A percentile compares a stretch with the other conserved stretches of the same genome.
Evolutionary conservation across 2,329 filamentous ascomycete species (phyloP).

Genomic region (Pseudogymnoascus sp.): DNA sequence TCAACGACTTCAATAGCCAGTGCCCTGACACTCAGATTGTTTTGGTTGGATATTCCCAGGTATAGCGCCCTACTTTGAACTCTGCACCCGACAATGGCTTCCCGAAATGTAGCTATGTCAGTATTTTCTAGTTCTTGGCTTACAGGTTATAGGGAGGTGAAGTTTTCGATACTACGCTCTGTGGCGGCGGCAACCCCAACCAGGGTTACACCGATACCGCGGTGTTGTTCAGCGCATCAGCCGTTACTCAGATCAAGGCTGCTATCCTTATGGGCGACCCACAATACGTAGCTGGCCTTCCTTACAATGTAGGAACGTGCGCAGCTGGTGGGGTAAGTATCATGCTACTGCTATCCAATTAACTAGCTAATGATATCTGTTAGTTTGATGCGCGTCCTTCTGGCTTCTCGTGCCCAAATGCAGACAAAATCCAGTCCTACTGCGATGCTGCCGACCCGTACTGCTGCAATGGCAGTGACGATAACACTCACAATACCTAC

Average conservation of each 20-base stretch:
- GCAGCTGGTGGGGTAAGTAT: slow-evolving; percentile 44
- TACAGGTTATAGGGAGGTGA: slow-evolving; percentile 42
- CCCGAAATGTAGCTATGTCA: background rate
- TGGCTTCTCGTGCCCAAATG: slow-evolving; percentile 47
- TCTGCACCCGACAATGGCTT: slow-evolving; percentile 21
- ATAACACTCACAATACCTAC: slow-evolving; percentile 53
- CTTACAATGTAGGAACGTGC: slow-evolving; percentile 55
- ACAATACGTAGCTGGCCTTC: slow-evolving; percentile 36
- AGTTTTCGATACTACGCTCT: slow-evolving; percentile 55
- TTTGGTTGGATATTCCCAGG: slow-evolving; percentile 53
- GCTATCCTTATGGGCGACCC: slow-evolving; percentile 42
- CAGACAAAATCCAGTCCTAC: slow-evolving; percentile 46
- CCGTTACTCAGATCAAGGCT: slow-evolving; percentile 37
- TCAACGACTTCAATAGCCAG: slow-evolving; percentile 46
- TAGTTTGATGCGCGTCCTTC: slow-evolving; percentile 52
- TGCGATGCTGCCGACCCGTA: slow-evolving; percentile 56
- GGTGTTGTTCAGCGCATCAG: slow-evolving; percentile 35
- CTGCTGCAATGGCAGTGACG: slow-evolving; percentile 56
- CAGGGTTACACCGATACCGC: slow-evolving; percentile 37
- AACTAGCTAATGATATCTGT: background rate
- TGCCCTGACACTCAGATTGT: slow-evolving; percentile 52
- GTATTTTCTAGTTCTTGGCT: background rate
- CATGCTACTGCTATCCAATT: background rate
- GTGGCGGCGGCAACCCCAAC: slow-evolving; percentile 46
- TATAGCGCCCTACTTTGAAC: slow-evolving; percentile 17